phyloP scores from a whole-genome alignment of 768 basidiomycete genomes.

The Lactarius tabidus region DNA sequence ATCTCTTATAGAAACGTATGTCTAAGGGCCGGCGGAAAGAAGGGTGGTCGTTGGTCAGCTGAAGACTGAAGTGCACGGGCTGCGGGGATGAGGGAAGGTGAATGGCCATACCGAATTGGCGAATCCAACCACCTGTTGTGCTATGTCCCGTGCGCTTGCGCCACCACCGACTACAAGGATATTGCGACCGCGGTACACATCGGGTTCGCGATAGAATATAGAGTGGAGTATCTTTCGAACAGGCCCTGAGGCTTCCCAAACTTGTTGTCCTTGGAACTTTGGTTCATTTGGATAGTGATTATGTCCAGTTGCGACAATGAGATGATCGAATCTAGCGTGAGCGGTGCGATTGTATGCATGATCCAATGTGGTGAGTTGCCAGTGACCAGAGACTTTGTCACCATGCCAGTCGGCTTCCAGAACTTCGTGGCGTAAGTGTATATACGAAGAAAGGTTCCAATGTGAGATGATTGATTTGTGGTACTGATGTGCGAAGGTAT shows the following conservation, averaged over 20 bases:
- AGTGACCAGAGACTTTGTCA: conserved; percentile 34
- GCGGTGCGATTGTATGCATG: conserved; percentile 25
- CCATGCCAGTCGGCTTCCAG: conserved; percentile 44
- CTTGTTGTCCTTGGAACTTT: conserved; percentile 38
- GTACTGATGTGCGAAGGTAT: conserved; percentile 45
- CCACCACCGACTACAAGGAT: conserved; percentile 51
- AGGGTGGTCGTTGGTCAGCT: background rate
- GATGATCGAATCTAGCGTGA: conserved; percentile 46
- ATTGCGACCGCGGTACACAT: conserved; percentile 38
- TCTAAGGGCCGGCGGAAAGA: conserved; percentile 18
- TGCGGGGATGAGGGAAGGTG: conserved; percentile 43
- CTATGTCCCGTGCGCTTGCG: conserved; percentile 45
- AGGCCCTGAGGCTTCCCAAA: conserved; percentile 40
- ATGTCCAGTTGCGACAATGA: conserved; percentile 52
- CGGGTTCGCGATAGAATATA: conserved; percentile 29
- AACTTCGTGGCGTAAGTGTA: conserved; percentile 44
- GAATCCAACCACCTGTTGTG: conserved; percentile 44
- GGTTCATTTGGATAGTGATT: conserved; percentile 49
- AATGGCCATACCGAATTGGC: conserved; percentile 43
- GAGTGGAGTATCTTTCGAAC: conserved; percentile 47
- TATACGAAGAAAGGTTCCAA: conserved; percentile 38
- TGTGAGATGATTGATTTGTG: conserved; percentile 41
- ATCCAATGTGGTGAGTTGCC: conserved; percentile 41
- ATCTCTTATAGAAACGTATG: background rate
- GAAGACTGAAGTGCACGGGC: conserved; percentile 29